phyloP scores from a whole-genome alignment of 208 protist genomes.

The Trypanosoma rangeli region DNA sequence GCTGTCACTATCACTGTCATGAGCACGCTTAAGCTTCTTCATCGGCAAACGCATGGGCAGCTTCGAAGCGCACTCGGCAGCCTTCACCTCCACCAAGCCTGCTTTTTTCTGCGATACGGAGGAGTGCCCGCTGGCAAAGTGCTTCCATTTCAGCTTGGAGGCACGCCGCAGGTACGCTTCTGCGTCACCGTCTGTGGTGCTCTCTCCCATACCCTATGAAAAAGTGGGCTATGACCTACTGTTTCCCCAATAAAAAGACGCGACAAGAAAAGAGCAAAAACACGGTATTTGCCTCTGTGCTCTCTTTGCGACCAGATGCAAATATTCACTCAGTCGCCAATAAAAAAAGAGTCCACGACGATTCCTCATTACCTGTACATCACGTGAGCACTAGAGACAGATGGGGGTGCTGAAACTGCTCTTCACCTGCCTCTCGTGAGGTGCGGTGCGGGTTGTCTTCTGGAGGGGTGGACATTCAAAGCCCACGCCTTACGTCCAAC shows the following conservation, averaged over 20 bases:
- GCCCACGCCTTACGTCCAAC: too few relatives aligned
- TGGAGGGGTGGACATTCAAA: too few relatives aligned
- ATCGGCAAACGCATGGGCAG: conserved; percentile 17
- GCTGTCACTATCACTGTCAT: conserved; percentile 24
- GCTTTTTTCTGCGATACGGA: conserved; percentile 2
- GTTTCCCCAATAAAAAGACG: not conserved
- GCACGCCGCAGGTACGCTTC: conserved; percentile 44
- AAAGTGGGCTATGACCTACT: not conserved
- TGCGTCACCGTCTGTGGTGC: conserved; percentile 26
- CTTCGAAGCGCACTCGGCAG: not conserved
- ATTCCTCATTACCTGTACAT: too few relatives aligned
- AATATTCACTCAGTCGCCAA: too few relatives aligned
- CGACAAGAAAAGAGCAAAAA: not conserved
- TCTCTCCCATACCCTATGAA: not conserved
- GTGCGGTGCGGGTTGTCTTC: too few relatives aligned
- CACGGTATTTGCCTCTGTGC: too few relatives aligned
- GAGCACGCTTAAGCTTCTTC: conserved; percentile 26
- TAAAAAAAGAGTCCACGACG: too few relatives aligned
- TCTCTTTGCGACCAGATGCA: too few relatives aligned
- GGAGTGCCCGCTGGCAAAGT: conserved; percentile 28
- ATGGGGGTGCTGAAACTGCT: too few relatives aligned
- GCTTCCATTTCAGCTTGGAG: conserved; percentile 19
- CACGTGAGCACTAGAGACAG: too few relatives aligned
- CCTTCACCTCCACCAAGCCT: not conserved
- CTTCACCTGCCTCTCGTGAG: too few relatives aligned